Base-by-base conservation (phyloP, 1,284 basidiomycete genomes). In the Xerocomus nothofagi region DNA sequence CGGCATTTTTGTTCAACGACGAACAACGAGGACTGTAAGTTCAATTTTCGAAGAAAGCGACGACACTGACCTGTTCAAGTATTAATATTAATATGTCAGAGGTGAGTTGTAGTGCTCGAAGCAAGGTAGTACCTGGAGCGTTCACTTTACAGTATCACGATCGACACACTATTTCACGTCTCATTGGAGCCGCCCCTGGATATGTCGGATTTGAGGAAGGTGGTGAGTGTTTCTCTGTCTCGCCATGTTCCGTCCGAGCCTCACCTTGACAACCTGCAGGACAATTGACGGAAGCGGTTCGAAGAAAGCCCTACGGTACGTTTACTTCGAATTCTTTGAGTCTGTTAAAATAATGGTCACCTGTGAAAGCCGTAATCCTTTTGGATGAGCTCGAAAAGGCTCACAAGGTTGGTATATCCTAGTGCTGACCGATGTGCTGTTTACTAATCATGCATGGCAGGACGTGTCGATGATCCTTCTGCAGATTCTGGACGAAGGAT, bases 151-250 rank as follows among this genome's bases (percentile, higher is more conserved):
- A 83, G 78, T 94, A 90, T 65, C 90, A 92, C 56, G 93, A 95
- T 59, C 80, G 91, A 51, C 91, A 97, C 63, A 94, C 91, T 0
- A 88, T 97, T 34, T 93, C 91, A 1, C 80, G 93, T 3, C 73
- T 97, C 17, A 91, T 97, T 44, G 94, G 93, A 53, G 90, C 93
- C 0, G 90, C 93, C 0, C 91, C 93, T 6, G 93, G 94, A 7
- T 97, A 95, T 61, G 87, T 98, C 17, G 96, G 95, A 2, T 92
- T 93, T 61, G 93, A 98, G 61, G 91, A 96, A 70, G 92, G 90
- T 9, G 93, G 88, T 68, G 57, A 46, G 66, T 44, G 10, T 18
- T 40, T 33, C 6, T 12, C 4, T 8, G 4, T 27, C 39, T 9
- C 1, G 3, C 33, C 18, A n/a, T 26, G 55, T 54, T 48, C 20